A percentile compares a stretch with the other conserved stretches of the same genome.
phyloP scores from a whole-genome alignment of 768 basidiomycete species.

The Serendipita sp. region DNA sequence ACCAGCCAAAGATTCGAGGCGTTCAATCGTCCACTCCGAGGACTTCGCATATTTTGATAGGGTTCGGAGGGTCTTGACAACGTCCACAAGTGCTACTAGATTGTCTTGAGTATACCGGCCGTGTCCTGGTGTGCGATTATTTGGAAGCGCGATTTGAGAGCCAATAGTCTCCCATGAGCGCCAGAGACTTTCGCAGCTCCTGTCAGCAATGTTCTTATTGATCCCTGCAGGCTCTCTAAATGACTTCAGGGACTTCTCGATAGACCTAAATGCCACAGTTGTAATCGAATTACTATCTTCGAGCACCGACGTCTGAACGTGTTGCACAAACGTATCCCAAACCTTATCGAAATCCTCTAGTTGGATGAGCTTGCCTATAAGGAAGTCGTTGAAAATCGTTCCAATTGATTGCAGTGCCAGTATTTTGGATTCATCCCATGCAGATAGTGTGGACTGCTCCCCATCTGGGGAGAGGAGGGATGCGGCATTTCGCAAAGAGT shows the following conservation, averaged over 20 bases:
- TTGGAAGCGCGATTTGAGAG: constrained; percentile 20
- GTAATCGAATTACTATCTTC: constrained; percentile 49
- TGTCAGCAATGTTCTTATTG: constrained; percentile 21
- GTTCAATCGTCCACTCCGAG: constrained; percentile 47
- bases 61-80: constrained; percentile 42
- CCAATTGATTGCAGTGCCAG: constrained; percentile 74
- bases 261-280: constrained; percentile 67
- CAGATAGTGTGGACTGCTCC: constrained; percentile 1
- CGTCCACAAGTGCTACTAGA: constrained; percentile 62
- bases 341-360: constrained; percentile 52
- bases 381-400: constrained; percentile 66
- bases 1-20: constrained; percentile 49
- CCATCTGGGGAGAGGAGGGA: background rate
- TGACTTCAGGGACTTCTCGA: constrained; percentile 63
- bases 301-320: constrained; percentile 54
- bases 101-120: constrained; percentile 51
- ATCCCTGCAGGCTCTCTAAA: constrained; percentile 19
- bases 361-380: constrained; percentile 52
- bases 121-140: background rate
- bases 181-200: constrained; percentile 52
- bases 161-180: constrained; percentile 50
- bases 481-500: constrained; percentile 38
- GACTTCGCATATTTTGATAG: constrained; percentile 31
- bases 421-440: constrained; percentile 77
- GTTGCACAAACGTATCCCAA: constrained; percentile 58